Evolutionary conservation across 495 filamentous ascomycete species (phyloP).

Genomic region (Penicillium coffeae): DNA sequence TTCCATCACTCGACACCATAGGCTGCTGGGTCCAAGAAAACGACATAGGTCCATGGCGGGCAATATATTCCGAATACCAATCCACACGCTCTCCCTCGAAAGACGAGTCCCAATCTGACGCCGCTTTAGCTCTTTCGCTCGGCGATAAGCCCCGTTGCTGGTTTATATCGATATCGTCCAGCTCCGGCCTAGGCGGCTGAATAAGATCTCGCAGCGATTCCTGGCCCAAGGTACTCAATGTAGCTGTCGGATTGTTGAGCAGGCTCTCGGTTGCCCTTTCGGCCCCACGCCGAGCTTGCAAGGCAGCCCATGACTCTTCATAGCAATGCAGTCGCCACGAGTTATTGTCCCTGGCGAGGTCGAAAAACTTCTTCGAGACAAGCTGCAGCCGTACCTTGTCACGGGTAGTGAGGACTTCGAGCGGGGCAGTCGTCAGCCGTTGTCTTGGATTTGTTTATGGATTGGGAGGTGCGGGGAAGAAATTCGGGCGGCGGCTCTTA

Average conservation of each 20-base stretch:
- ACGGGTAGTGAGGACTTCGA: conserved; percentile 64
- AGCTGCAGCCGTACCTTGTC: conserved; percentile 70
- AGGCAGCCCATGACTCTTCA: conserved; percentile 54
- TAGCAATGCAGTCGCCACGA: conserved; percentile 77
- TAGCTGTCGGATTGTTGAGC: conserved; percentile 21
- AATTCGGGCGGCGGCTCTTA: conserved; percentile 40
- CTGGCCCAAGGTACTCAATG: conserved; percentile 34
- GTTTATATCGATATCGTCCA: conserved; percentile 6
- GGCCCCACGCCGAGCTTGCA: conserved; percentile 35
- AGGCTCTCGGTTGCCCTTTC: conserved; percentile 28
- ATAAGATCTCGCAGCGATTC: conserved; percentile 34
- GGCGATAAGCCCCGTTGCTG: conserved; percentile 20
- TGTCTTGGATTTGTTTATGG: conserved; percentile 4
- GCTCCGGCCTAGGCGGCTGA: conserved; percentile 26
- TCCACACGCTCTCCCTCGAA: conserved; percentile 59
- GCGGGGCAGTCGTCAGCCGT: conserved; percentile 14
- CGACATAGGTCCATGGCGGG: conserved; percentile 68
- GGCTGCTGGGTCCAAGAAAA: conserved; percentile 73
- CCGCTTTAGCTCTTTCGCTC: conserved; percentile 47
- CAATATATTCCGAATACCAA: conserved; percentile 88
- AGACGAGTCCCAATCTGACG: conserved; percentile 79
- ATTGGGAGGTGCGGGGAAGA: conserved; percentile 25
- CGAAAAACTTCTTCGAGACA: conserved; percentile 62
- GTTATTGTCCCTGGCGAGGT: conserved; percentile 68
- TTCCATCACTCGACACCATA: conserved; percentile 24